Evolutionary conservation across 768 basidiomycete genomes (phyloP).

Genomic region (Leccinum ochraceum): DNA sequence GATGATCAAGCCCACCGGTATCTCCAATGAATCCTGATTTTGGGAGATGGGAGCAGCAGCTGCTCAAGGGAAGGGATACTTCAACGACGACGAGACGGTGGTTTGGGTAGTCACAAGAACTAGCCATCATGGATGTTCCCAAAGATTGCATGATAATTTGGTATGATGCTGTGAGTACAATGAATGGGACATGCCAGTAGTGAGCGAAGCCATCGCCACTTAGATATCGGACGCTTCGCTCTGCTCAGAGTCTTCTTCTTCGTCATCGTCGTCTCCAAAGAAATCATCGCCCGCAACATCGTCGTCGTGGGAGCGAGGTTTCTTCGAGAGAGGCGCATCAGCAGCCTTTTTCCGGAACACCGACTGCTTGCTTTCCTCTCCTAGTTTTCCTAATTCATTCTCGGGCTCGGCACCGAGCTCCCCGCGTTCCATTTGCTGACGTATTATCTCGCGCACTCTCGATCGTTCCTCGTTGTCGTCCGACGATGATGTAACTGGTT

Average conservation of each 20-base stretch:
- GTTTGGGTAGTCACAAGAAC: not conserved
- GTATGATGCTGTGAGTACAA: constrained; percentile 79
- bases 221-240: constrained; percentile 19
- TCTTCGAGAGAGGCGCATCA: constrained; percentile 4
- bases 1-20: not conserved
- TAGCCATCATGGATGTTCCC: not conserved
- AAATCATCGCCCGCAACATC: constrained; percentile 28
- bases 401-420: constrained; percentile 66
- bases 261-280: constrained; percentile 30
- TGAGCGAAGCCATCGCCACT: not conserved
- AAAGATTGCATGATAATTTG: not conserved
- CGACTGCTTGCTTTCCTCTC: constrained; percentile 7
- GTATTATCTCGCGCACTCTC: constrained; percentile 60
- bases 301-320: constrained; percentile 9
- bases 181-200: constrained; percentile 32
- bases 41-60: not conserved
- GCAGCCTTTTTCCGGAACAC: constrained; percentile 5
- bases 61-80: not conserved
- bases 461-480: constrained; percentile 51
- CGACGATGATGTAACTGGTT: constrained; percentile 8
- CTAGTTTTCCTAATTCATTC: constrained; percentile 26
- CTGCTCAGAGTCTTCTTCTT: constrained; percentile 14
- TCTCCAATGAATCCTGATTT: not conserved
- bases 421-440: constrained; percentile 58
- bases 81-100: not conserved